phyloP scores from a whole-genome alignment of 345 rosid genomes.

The Eucalyptus urophylla region DNA sequence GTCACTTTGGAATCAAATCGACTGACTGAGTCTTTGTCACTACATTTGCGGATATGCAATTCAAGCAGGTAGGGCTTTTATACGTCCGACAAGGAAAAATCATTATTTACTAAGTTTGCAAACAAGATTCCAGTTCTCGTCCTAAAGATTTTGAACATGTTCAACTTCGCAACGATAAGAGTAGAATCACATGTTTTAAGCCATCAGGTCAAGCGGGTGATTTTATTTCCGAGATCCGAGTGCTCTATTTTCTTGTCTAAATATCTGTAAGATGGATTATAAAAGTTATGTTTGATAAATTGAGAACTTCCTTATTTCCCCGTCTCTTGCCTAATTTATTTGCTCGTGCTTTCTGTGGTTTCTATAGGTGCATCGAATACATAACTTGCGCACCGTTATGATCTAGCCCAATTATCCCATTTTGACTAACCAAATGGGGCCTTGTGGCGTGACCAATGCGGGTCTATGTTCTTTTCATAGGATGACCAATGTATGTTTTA shows the following conservation, averaged over 20 bases:
- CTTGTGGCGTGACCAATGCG: too few species aligned
- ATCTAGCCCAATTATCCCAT: too few species aligned
- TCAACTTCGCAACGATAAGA: neutral
- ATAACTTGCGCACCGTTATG: neutral
- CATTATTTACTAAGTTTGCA: neutral
- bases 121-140: neutral
- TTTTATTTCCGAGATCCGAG: neutral
- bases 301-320: neutral
- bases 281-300: too few species aligned
- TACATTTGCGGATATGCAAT: neutral
- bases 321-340: neutral
- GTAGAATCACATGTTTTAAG: neutral
- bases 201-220: neutral
- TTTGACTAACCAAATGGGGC: too few species aligned
- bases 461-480: too few species aligned
- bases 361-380: neutral
- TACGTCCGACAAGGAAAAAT: neutral
- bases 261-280: neutral
- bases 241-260: neutral
- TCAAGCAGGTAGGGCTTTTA: too few species aligned
- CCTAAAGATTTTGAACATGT: neutral
- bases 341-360: neutral
- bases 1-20: neutral
- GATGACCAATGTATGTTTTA: too few species aligned
- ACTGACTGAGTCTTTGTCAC: neutral